A percentile compares a stretch with the other conserved stretches of the same genome.
These are phyloP conservation scores for Suillus sp. DNA, from an alignment of 768 basidiomycete genomes.

Conservation along the genomic window DNA sequence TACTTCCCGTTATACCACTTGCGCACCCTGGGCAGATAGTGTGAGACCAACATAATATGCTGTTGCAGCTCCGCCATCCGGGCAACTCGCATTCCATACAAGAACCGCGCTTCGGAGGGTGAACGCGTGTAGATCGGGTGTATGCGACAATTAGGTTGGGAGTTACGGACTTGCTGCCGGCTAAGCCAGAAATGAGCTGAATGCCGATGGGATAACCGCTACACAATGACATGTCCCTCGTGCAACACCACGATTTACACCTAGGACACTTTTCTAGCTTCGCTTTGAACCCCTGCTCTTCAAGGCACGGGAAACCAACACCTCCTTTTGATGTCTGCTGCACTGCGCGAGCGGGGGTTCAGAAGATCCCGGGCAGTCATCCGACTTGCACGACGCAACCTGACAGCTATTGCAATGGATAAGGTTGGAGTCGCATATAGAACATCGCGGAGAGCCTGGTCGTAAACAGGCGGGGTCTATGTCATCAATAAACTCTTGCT, in stretches of 20 bases:
- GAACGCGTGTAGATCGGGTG: background rate
- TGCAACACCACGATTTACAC: background rate
- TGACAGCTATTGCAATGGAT: background rate
- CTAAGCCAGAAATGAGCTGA: background rate
- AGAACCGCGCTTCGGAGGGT: conserved; percentile 2
- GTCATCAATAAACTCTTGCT: background rate
- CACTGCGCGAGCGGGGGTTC: background rate
- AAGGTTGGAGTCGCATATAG: conserved; percentile 9
- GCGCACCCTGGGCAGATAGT: conserved; percentile 2
- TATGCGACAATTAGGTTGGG: background rate
- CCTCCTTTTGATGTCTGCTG: background rate
- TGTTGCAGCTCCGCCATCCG: background rate
- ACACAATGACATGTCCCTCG: background rate
- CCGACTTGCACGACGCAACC: background rate
- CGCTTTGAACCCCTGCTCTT: background rate
- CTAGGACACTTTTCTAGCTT: background rate
- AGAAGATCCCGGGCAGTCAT: background rate
- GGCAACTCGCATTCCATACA: conserved; percentile 1
- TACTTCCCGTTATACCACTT: background rate
- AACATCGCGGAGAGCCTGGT: background rate
- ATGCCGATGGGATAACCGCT: background rate
- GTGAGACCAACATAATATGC: background rate
- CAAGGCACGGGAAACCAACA: background rate
- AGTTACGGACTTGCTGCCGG: background rate
- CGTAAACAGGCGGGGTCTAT: background rate